A percentile compares a stretch with the other conserved stretches of the same genome.
Evolutionary conservation across 2,329 filamentous ascomycete species (phyloP).

Genomic region (Sclerotinia minor): DNA sequence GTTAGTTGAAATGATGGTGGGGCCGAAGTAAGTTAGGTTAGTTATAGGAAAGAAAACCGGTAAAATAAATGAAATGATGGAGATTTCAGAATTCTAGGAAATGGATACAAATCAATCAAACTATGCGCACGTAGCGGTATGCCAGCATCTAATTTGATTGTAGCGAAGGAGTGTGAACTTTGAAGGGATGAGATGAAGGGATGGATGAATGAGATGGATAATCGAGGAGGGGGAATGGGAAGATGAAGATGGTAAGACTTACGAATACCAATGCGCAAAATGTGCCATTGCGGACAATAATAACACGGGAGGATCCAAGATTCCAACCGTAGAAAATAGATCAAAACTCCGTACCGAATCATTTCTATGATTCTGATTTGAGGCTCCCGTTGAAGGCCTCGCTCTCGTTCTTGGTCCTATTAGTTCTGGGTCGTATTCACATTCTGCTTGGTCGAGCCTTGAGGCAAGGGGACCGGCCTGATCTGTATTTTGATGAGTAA

Average conservation of each 20-base stretch:
- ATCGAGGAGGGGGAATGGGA: neutral
- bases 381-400: slow-evolving; percentile 1
- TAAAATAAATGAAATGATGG: neutral
- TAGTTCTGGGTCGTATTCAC: neutral
- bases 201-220: neutral
- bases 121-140: neutral
- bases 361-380: neutral
- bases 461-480: neutral
- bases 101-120: neutral
- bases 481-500: slow-evolving; percentile 6
- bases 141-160: neutral
- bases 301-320: neutral
- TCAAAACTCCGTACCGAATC: neutral
- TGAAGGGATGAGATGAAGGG: slow-evolving; percentile 18
- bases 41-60: neutral
- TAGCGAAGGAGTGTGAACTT: neutral
- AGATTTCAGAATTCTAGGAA: neutral
- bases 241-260: neutral
- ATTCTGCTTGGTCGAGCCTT: neutral
- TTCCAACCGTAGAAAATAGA: neutral
- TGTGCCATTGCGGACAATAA: neutral
- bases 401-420: neutral
- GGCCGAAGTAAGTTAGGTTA: neutral
- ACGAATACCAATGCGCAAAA: neutral
- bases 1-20: slow-evolving; percentile 20